These are phyloP conservation scores for Lichtheimia ramosa DNA, from an alignment of 371 early-diverging fungal genomes.

Conservation along the genomic window DNA sequence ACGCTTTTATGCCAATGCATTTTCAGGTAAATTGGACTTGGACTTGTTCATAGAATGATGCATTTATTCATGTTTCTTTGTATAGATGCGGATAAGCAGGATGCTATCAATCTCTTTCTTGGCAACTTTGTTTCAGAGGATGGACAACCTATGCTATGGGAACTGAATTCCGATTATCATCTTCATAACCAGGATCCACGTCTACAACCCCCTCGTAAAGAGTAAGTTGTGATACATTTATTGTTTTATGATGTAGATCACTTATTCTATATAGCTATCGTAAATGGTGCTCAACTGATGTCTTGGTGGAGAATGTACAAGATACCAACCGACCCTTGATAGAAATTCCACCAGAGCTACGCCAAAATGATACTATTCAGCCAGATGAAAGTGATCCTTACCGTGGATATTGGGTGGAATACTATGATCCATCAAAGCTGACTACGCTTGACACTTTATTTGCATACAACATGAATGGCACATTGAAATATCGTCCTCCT, in stretches of 20 bases:
- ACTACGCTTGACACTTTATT: slow-evolving; percentile 78
- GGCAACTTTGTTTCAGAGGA: slow-evolving; percentile 70
- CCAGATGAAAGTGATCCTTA: slow-evolving; percentile 40
- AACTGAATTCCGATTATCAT: slow-evolving; percentile 78
- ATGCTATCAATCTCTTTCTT: slow-evolving; percentile 92
- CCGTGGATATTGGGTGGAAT: slow-evolving; percentile 76
- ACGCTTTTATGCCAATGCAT: slow-evolving; percentile 92
- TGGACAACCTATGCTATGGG: slow-evolving; percentile 78
- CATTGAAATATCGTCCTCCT: slow-evolving; percentile 59
- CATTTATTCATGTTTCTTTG: neutral
- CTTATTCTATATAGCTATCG: slow-evolving; percentile 65
- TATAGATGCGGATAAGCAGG: slow-evolving; percentile 94
- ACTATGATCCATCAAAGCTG: slow-evolving; percentile 71
- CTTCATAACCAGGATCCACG: slow-evolving; percentile 73
- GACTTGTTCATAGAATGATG: neutral
- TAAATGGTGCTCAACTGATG: slow-evolving; percentile 60
- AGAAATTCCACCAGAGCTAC: slow-evolving; percentile 28
- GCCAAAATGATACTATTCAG: slow-evolving; percentile 17
- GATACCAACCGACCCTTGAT: slow-evolving; percentile 20
- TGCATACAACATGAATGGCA: slow-evolving; percentile 85
- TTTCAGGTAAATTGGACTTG: slow-evolving; percentile 61
- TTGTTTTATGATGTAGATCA: too few relatives aligned
- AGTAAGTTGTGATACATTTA: too few relatives aligned
- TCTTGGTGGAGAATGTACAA: slow-evolving; percentile 29
- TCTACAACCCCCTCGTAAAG: slow-evolving; percentile 45